Conservation (phyloP, 116 monocot species). For the Trichopus zeylanicus region DNA sequence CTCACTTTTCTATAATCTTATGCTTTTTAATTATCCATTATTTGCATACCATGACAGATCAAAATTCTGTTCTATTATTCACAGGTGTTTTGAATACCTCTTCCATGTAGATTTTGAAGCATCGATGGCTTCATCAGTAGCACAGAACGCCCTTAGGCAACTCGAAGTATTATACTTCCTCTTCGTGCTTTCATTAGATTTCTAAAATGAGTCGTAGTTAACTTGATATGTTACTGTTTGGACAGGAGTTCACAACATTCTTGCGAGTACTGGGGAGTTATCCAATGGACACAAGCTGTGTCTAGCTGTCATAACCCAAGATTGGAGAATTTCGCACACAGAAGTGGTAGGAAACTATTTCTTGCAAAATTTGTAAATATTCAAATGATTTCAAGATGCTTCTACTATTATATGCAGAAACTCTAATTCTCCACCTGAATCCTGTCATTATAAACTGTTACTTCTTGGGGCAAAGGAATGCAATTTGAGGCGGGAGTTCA, state of each 20-base stretch:
- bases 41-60: background rate
- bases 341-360: background rate
- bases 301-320: constrained; percentile 5
- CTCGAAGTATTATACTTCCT: constrained; percentile 54
- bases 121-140: constrained; percentile 81
- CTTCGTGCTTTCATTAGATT: background rate
- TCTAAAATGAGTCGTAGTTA: background rate
- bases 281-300: constrained; percentile 43
- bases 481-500: too few relatives aligned
- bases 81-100: constrained; percentile 82
- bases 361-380: too few relatives aligned
- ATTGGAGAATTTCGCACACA: background rate
- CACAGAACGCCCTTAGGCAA: constrained; percentile 85
- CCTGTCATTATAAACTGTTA: too few relatives aligned
- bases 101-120: constrained; percentile 97
- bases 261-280: constrained; percentile 63
- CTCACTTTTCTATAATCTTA: background rate
- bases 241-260: constrained; percentile 69
- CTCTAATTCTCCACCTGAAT: too few relatives aligned
- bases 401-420: too few relatives aligned
- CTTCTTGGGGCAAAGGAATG: too few relatives aligned
- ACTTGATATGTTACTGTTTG: constrained; percentile 6
- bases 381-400: too few relatives aligned
- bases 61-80: background rate
- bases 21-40: background rate